A percentile compares a stretch with the other conserved stretches of the same genome.
phyloP scores from a whole-genome alignment of 257 asterid species.

The Vinca minor region DNA sequence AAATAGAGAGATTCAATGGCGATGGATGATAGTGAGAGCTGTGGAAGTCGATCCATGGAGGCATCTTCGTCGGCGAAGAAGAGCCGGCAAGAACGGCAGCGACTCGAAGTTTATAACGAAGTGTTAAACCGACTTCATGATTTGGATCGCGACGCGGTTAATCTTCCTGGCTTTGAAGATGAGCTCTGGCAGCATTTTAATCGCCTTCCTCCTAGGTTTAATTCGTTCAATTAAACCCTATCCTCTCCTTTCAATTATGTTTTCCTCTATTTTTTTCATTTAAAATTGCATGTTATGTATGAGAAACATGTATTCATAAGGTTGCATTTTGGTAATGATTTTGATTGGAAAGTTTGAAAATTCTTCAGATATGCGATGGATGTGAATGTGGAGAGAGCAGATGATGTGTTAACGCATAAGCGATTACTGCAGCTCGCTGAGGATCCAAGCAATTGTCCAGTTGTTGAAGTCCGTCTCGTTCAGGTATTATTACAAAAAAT shows the following conservation, averaged over 20 bases:
- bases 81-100: constrained; percentile 28
- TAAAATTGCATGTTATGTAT: not conserved
- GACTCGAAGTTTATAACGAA: constrained; percentile 33
- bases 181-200: constrained; percentile 50
- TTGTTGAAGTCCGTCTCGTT: constrained; percentile 43
- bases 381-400: constrained; percentile 54
- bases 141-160: constrained; percentile 33
- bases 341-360: not conserved
- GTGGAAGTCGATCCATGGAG: constrained; percentile 41
- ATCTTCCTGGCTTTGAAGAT: constrained; percentile 44
- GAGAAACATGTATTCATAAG: not conserved
- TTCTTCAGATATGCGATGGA: constrained; percentile 39
- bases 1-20: constrained; percentile 6
- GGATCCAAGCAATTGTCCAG: constrained; percentile 37
- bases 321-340: not conserved
- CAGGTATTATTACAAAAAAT: constrained; percentile 32
- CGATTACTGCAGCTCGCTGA: constrained; percentile 31
- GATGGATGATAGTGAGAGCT: constrained; percentile 34
- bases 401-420: constrained; percentile 45
- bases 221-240: constrained; percentile 27
- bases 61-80: constrained; percentile 35
- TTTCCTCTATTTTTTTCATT: not conserved
- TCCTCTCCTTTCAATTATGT: not conserved
- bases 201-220: constrained; percentile 41
- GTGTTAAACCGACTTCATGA: constrained; percentile 36